Percentiles rank a stretch among this genome's conserved stretches.
phyloP scores from a whole-genome alignment of 495 filamentous ascomycete genomes.

The Filosporella fistucella region DNA sequence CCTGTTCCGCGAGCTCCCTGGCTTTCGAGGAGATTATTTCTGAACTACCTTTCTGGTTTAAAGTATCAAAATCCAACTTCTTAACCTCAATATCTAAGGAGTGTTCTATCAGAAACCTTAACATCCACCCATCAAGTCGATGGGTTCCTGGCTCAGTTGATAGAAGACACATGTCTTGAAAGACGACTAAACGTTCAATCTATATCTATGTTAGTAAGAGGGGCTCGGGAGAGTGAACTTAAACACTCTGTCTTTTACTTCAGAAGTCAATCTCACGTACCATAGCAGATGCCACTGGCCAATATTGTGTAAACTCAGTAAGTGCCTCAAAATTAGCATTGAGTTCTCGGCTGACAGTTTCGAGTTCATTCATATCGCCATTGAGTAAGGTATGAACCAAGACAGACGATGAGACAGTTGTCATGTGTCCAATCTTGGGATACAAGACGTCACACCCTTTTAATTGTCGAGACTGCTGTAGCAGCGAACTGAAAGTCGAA shows the following conservation, averaged over 20 bases:
- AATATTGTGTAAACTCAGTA: slow-evolving; percentile 1
- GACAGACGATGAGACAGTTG: background rate
- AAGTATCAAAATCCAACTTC: background rate
- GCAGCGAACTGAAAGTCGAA: background rate
- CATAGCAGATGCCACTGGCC: background rate
- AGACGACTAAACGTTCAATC: slow-evolving; percentile 4
- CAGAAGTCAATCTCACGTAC: background rate
- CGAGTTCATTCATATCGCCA: background rate
- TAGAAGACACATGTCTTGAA: slow-evolving; percentile 5
- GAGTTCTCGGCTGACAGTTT: background rate
- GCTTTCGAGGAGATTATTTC: background rate
- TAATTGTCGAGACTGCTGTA: background rate
- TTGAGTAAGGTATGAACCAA: slow-evolving; percentile 2
- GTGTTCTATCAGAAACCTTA: slow-evolving; percentile 4
- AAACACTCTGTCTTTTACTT: background rate
- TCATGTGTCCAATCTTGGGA: slow-evolving; percentile 4
- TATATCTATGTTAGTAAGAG: background rate
- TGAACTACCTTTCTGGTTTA: background rate
- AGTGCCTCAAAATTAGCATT: slow-evolving; percentile 5
- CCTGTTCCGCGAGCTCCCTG: background rate
- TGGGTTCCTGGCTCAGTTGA: background rate
- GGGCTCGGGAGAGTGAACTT: no score
- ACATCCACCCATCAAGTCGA: slow-evolving; percentile 1
- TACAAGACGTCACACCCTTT: background rate
- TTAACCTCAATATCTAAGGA: background rate